Conservation (phyloP, 108 stramenopile genomes). For the Conticribra weissflogii region DNA sequence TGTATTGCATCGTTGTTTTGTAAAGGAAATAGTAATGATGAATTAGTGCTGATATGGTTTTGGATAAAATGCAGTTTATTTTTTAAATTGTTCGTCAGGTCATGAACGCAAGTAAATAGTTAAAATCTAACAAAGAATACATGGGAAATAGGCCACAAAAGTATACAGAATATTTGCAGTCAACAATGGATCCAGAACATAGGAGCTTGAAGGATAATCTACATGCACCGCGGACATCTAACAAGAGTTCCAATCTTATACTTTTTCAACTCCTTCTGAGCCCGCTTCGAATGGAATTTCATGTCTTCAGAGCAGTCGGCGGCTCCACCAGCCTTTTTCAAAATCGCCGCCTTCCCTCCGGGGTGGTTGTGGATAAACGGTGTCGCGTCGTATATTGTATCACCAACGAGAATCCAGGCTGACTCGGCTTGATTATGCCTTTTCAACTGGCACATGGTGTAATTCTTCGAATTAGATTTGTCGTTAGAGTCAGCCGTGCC, state of each 20-base stretch:
- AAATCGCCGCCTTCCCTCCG: constrained; percentile 68
- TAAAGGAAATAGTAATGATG: too few relatives aligned
- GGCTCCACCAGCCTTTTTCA: constrained; percentile 67
- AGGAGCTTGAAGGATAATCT: not conserved
- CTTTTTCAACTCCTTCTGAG: constrained; percentile 59
- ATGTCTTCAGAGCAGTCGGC: constrained; percentile 75
- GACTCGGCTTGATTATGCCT: constrained; percentile 67
- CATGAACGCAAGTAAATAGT: too few relatives aligned
- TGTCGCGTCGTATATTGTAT: constrained; percentile 80
- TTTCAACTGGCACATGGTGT: constrained; percentile 64
- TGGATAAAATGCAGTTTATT: too few relatives aligned
- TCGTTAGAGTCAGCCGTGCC: constrained; percentile 9
- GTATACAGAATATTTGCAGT: too few relatives aligned
- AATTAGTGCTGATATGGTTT: too few relatives aligned
- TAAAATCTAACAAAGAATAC: too few relatives aligned
- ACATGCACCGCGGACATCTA: constrained; percentile 22
- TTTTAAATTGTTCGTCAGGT: too few relatives aligned
- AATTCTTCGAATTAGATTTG: constrained; percentile 20
- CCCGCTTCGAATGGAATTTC: constrained; percentile 66
- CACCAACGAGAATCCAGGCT: constrained; percentile 83
- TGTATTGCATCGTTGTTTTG: too few relatives aligned
- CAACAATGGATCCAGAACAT: too few relatives aligned
- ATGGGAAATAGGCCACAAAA: too few relatives aligned
- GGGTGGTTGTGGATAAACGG: constrained; percentile 72
- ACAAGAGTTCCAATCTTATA: constrained; percentile 56